phyloP scores from a whole-genome alignment of 306 rosid species.

The Rosa multiflora region DNA sequence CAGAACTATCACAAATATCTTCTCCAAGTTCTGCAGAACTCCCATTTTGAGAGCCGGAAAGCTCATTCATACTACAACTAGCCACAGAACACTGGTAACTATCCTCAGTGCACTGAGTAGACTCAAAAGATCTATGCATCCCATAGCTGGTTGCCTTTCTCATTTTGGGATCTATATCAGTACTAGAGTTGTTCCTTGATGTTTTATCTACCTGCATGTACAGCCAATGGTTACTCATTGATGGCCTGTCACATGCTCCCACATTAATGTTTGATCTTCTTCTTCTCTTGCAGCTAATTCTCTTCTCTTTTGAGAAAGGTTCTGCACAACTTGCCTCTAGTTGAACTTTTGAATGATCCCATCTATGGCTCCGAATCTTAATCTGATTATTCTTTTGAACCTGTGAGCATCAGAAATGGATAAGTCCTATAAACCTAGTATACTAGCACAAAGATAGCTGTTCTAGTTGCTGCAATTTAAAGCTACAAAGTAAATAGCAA shows the following conservation, averaged over 20 bases:
- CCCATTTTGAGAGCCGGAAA: not conserved
- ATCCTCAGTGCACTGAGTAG: conserved; percentile 6
- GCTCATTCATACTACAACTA: conserved; percentile 28
- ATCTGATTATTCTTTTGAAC: not conserved
- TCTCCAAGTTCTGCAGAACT: not conserved
- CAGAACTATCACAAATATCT: conserved; percentile 2
- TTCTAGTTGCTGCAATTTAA: not conserved
- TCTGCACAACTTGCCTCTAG: conserved; percentile 6
- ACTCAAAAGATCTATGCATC: conserved; percentile 2
- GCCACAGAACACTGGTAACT: conserved; percentile 31
- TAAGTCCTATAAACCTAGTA: not conserved
- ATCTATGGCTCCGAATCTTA: not conserved
- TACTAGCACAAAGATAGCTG: not conserved
- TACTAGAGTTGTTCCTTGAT: conserved; percentile 3
- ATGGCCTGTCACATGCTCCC: not conserved
- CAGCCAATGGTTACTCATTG: not conserved
- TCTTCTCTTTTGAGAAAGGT: not conserved
- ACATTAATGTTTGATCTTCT: not conserved
- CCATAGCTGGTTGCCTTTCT: not conserved
- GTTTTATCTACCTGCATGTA: not conserved
- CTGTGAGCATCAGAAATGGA: conserved; percentile 6
- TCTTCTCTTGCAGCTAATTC: conserved; percentile 2
- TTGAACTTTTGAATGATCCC: not conserved
- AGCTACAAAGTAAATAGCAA: not conserved
- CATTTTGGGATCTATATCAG: not conserved